These are phyloP conservation scores for Leccinum variicolor DNA, from an alignment of 768 basidiomycete species.

Conservation along the genomic window DNA sequence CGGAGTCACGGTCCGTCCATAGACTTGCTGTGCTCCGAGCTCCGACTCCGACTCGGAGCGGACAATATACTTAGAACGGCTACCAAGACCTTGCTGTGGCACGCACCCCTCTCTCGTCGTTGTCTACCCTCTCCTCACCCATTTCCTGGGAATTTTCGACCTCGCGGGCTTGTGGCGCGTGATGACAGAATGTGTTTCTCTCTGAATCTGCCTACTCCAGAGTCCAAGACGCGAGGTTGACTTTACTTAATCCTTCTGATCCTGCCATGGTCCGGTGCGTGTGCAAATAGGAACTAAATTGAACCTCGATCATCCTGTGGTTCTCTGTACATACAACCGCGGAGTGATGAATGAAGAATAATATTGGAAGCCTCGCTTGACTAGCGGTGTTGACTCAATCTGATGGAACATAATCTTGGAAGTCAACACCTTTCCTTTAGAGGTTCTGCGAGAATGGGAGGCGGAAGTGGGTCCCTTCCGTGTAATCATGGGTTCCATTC, in stretches of 20 bases:
- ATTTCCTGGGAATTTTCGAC: too few relatives aligned
- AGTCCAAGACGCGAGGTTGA: too few relatives aligned
- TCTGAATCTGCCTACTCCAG: neutral
- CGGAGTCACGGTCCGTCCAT: too few relatives aligned
- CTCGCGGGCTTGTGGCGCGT: neutral
- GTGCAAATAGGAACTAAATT: neutral
- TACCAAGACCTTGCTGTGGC: neutral
- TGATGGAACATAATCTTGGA: neutral
- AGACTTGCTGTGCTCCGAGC: neutral
- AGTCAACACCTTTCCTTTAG: constrained; percentile 7
- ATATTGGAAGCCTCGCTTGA: neutral
- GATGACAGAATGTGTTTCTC: neutral
- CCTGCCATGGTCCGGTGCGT: too few relatives aligned
- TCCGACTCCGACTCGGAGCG: neutral
- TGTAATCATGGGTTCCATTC: neutral
- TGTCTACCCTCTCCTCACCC: neutral
- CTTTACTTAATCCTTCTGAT: neutral
- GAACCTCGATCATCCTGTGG: neutral
- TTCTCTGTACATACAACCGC: neutral
- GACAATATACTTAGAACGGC: neutral
- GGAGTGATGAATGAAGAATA: neutral
- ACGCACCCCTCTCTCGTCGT: too few relatives aligned
- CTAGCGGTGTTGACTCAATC: neutral
- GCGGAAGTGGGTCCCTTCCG: neutral
- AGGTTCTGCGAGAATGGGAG: neutral